Percentiles rank a stretch among this genome's conserved stretches.
These are phyloP conservation scores for Stromatinia cepivora DNA, from an alignment of 2,329 filamentous ascomycete genomes.

Conservation along the genomic window DNA sequence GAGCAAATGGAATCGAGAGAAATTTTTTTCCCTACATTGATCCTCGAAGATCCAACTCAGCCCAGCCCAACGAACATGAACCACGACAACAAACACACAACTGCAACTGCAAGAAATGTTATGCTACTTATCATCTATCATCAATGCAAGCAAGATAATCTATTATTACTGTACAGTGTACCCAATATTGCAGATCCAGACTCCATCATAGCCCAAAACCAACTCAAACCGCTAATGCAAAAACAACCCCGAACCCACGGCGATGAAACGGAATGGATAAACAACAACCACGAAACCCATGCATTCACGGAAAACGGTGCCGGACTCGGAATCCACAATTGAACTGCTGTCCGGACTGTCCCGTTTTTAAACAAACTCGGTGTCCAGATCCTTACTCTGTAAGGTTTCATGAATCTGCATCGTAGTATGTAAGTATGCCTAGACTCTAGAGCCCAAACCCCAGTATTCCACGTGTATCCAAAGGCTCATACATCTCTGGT, in stretches of 20 bases:
- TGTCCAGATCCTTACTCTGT: slow-evolving; percentile 5
- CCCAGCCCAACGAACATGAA: slow-evolving; percentile 18
- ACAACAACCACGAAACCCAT: neutral
- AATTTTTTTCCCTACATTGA: neutral
- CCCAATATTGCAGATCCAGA: slow-evolving; percentile 14
- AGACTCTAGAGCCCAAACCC: neutral
- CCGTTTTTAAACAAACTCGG: slow-evolving; percentile 8
- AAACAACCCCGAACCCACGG: slow-evolving; percentile 1
- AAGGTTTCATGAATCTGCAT: neutral
- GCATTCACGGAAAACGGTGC: slow-evolving; percentile 6
- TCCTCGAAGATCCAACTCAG: slow-evolving; percentile 10
- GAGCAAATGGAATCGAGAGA: slow-evolving; percentile 11
- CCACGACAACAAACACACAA: slow-evolving; percentile 8
- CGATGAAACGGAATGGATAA: slow-evolving; percentile 7
- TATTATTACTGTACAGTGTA: neutral
- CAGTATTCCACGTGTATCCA: slow-evolving; percentile 15
- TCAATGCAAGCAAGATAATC: slow-evolving; percentile 14
- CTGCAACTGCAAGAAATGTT: neutral
- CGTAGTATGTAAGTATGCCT: neutral
- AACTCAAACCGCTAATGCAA: neutral
- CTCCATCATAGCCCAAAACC: slow-evolving; percentile 8
- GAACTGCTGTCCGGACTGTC: neutral
- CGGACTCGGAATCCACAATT: slow-evolving; percentile 6
- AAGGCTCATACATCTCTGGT: neutral
- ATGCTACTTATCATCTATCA: slow-evolving; percentile 9